phyloP scores from a whole-genome alignment of 257 asterid species.

The Voacanga thouarsii region DNA sequence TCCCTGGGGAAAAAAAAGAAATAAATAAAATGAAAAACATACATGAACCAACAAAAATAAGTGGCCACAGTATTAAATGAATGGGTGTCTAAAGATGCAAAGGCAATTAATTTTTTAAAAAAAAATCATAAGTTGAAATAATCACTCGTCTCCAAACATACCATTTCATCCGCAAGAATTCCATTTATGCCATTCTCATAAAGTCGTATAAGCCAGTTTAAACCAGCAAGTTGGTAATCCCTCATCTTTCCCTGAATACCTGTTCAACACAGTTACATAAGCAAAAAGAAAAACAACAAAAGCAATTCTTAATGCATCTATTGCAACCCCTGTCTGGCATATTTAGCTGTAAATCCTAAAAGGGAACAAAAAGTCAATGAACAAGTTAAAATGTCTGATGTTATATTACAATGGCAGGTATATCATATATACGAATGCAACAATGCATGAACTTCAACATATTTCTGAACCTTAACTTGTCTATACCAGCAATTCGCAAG shows the following conservation, averaged over 20 bases:
- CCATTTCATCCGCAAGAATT: slow-evolving; percentile 99
- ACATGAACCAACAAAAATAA: background rate
- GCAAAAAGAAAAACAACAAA: background rate
- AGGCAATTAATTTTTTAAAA: background rate
- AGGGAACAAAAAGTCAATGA: background rate
- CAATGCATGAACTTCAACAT: background rate
- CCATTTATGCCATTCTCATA: slow-evolving; percentile 99
- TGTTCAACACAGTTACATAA: slow-evolving; percentile 16
- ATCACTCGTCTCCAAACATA: slow-evolving; percentile 17
- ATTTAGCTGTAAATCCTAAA: background rate
- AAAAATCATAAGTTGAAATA: slow-evolving; percentile 1
- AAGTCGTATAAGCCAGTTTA: slow-evolving; percentile 92
- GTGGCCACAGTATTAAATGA: background rate
- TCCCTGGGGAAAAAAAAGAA: slow-evolving; percentile 48
- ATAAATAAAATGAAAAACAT: background rate
- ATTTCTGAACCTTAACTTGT: too few species aligned
- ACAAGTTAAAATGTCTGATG: background rate
- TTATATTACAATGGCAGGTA: background rate
- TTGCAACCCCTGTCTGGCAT: too few species aligned
- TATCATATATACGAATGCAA: background rate
- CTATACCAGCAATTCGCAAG: too few species aligned
- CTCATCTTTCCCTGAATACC: slow-evolving; percentile 99
- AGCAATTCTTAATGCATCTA: too few species aligned
- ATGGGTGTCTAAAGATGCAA: background rate
- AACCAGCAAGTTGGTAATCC: slow-evolving; percentile 98